Base-by-base conservation (phyloP, 176 grass and related monocot species). In the Calamus simplicifolius region DNA sequence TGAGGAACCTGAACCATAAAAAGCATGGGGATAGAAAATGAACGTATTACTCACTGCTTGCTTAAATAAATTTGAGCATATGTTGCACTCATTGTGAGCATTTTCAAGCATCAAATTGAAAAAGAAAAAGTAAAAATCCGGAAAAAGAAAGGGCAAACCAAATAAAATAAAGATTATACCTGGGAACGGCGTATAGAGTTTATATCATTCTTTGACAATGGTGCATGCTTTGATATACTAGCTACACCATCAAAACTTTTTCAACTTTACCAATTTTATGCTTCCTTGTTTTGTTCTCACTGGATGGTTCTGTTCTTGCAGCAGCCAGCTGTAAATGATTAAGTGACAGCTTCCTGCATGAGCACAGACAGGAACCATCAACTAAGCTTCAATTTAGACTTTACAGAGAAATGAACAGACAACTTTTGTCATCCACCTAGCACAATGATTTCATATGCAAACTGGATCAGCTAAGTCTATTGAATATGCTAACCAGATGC, bases 181-280 rank as follows among this genome's bases (percentile, higher is more conserved):
- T 87, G 91, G 54, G 91, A 90, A 56, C 86, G 83, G 4, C 83
- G 91, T 69, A 90, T 87, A 74, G 75, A 70, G 58, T 77, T 96
- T 49, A 90, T 72, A 54, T 96, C 91, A 79, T 91, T 85, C 62
- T 97, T 91, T 66, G 92, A 84, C 71, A 88, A 64, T 64, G 80
- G 75, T 69, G 75, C 75, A 54, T 97, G 87, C 59, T 71, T 86
- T 19, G 83, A 84, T 69, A 85, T 73, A 61, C 77, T 69, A 63
- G 79, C 73, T 62, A 69, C 53, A 66, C 69, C 78, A 62, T 76
- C 74, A 50, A 57, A 68, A 56, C 77, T 70, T 70, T 79, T 18
- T 86, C 68, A 49, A 50, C 71, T 81, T 69, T 91, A 61, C 79
- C 77, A 76, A 74, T 57, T 79, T 81, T 97, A 70, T 67, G 30